These are phyloP conservation scores for Ustanciosporium gigantosporum DNA, from an alignment of 1,284 basidiomycete species.

Conservation along the genomic window DNA sequence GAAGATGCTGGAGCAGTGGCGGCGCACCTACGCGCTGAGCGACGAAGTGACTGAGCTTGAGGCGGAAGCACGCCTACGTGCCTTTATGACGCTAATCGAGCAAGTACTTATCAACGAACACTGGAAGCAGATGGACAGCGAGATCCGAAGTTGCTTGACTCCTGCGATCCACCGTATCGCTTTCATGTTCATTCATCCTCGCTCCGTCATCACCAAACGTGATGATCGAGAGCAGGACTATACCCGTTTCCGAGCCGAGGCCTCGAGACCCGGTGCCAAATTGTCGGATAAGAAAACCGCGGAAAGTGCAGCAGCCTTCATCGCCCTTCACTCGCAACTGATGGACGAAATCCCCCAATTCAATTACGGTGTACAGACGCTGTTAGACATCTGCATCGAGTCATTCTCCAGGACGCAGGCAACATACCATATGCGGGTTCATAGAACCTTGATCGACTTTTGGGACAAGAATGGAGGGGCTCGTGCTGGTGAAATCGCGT, in stretches of 20 bases:
- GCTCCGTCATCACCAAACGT: constrained; percentile 58
- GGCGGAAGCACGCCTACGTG: constrained; percentile 26
- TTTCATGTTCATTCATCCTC: constrained; percentile 41
- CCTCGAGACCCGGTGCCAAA: constrained; percentile 17
- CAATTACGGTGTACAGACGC: constrained; percentile 58
- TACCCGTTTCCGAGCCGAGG: constrained; percentile 47
- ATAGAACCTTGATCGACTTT: constrained; percentile 23
- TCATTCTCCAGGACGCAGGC: constrained; percentile 58
- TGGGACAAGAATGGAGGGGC: constrained; percentile 27
- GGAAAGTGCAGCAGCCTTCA: constrained; percentile 58
- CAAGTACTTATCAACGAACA: constrained; percentile 14
- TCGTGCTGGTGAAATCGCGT: constrained; percentile 20
- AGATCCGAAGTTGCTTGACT: constrained; percentile 30
- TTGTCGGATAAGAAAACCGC: constrained; percentile 35
- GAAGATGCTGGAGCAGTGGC: constrained; percentile 37
- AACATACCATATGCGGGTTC: constrained; percentile 47
- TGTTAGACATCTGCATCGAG: constrained; percentile 58
- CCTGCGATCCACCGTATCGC: constrained; percentile 56
- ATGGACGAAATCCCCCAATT: constrained; percentile 62
- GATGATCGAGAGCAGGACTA: constrained; percentile 60
- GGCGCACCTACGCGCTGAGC: constrained; percentile 35
- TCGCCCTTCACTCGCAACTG: constrained; percentile 61
- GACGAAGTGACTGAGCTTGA: constrained; percentile 6
- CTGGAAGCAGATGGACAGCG: constrained; percentile 39
- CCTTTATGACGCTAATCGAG: constrained; percentile 23